phyloP scores from a whole-genome alignment of 2,329 filamentous ascomycete genomes.

The Furcasterigmium furcatum region DNA sequence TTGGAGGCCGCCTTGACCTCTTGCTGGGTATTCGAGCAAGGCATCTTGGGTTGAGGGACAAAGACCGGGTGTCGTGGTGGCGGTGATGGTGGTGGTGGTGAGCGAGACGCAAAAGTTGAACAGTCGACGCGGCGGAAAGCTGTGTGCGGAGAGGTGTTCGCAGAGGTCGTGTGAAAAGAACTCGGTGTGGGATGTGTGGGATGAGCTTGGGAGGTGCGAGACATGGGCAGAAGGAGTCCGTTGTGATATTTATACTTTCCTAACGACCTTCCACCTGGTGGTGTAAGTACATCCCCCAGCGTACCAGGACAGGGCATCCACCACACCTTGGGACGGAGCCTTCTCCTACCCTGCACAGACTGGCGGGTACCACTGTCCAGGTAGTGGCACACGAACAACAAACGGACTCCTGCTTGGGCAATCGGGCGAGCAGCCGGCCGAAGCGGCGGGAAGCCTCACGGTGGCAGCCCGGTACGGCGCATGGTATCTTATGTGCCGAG shows the following conservation, averaged over 20 bases:
- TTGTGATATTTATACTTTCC: conserved; percentile 12
- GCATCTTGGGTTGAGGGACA: conserved; percentile 5
- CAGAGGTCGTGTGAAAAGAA: no score
- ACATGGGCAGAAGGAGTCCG: background rate
- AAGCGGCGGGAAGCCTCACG: background rate
- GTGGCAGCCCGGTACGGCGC: background rate
- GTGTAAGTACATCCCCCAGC: background rate
- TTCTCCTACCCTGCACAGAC: background rate
- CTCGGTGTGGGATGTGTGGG: background rate
- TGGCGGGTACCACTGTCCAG: background rate
- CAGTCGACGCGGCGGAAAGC: background rate
- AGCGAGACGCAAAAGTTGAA: background rate
- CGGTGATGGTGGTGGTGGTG: background rate
- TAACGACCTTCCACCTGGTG: background rate
- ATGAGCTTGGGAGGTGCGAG: background rate
- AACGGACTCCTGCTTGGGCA: background rate
- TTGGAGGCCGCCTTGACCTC: conserved; percentile 7
- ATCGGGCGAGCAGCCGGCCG: background rate
- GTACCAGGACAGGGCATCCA: background rate
- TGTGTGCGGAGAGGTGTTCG: background rate
- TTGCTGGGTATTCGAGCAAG: conserved; percentile 7
- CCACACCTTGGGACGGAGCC: no score
- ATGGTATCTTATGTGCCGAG: background rate
- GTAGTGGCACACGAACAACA: background rate
- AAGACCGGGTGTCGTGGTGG: background rate